Evolutionary conservation across 371 early-diverging fungal species (phyloP).

Genomic region (Sanchytrium tribonematis): DNA sequence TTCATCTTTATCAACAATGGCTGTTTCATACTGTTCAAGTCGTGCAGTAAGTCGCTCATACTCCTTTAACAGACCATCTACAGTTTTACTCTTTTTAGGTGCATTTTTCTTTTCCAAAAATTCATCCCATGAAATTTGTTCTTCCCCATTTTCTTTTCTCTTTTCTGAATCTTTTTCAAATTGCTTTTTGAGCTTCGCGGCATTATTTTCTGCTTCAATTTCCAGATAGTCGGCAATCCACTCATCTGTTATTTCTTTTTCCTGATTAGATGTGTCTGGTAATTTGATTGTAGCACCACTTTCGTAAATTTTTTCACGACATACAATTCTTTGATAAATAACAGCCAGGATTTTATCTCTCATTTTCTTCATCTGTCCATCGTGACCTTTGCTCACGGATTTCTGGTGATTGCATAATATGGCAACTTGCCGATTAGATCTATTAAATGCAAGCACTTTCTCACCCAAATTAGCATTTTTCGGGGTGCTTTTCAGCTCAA

Average conservation of each 20-base stretch:
- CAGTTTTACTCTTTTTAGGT: background rate
- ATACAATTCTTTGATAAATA: background rate
- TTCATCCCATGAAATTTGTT: background rate
- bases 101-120: background rate
- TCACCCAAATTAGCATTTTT: slow-evolving; percentile 38
- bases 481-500: slow-evolving; percentile 43
- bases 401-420: slow-evolving; percentile 91
- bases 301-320: background rate
- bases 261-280: background rate
- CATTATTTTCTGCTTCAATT: background rate
- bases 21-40: background rate
- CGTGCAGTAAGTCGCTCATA: background rate
- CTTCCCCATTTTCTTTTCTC: background rate
- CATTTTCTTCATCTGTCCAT: slow-evolving; percentile 41
- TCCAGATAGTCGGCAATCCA: background rate
- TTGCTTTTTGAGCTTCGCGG: background rate
- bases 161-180: background rate
- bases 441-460: slow-evolving; percentile 70
- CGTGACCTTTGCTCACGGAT: slow-evolving; percentile 48
- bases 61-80: background rate
- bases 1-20: slow-evolving; percentile 33
- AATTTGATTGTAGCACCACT: too few species aligned
- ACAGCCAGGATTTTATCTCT: slow-evolving; percentile 27
- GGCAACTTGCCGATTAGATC: slow-evolving; percentile 84
- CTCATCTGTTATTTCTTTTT: background rate